A percentile compares a stretch with the other conserved stretches of the same genome.
Conservation (phyloP, 2,329 filamentous ascomycete genomes). For the Cladosporium sp. region DNA sequence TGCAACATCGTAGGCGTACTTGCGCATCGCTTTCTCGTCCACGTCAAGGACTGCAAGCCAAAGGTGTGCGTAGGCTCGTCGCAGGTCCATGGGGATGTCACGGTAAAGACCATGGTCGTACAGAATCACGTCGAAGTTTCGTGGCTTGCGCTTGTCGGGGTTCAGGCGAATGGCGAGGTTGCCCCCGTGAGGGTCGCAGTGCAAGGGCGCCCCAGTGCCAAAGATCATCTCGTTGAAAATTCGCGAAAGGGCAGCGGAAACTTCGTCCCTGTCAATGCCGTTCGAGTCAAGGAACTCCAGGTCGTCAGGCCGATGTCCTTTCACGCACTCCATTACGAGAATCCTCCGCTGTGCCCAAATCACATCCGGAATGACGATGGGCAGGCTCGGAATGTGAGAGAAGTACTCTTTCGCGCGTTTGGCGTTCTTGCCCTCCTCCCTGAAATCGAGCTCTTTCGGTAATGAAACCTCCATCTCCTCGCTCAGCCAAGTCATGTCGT, state of each 20-base stretch:
- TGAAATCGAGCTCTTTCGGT: slow-evolving; percentile 86
- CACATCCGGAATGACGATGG: slow-evolving; percentile 82
- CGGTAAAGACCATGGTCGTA: slow-evolving; percentile 97
- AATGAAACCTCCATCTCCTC: slow-evolving; percentile 87
- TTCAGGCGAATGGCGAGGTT: slow-evolving; percentile 91
- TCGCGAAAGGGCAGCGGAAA: slow-evolving; percentile 79
- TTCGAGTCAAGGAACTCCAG: slow-evolving; percentile 78
- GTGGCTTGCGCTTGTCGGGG: slow-evolving; percentile 47
- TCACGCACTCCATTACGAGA: slow-evolving; percentile 89
- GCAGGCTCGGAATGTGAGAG: slow-evolving; percentile 62
- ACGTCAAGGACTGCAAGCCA: slow-evolving; percentile 94
- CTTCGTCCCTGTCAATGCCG: slow-evolving; percentile 88
- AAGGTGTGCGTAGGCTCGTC: slow-evolving; percentile 87
- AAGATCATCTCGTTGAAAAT: slow-evolving; percentile 99
- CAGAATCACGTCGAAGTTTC: slow-evolving; percentile 89
- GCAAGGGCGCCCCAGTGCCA: slow-evolving; percentile 75
- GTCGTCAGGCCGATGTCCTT: slow-evolving; percentile 82
- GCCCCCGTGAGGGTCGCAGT: slow-evolving; percentile 95
- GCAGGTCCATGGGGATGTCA: slow-evolving; percentile 72
- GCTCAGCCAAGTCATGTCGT: slow-evolving; percentile 93
- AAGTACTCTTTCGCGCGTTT: slow-evolving; percentile 76
- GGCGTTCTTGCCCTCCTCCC: slow-evolving; percentile 78
- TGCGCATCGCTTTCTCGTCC: slow-evolving; percentile 78
- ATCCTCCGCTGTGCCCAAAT: slow-evolving; percentile 85
- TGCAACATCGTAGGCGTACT: slow-evolving; percentile 82